Evolutionary conservation across 2,329 filamentous ascomycete species (phyloP).

Genomic region (Coniochaeta hoffmannii): DNA sequence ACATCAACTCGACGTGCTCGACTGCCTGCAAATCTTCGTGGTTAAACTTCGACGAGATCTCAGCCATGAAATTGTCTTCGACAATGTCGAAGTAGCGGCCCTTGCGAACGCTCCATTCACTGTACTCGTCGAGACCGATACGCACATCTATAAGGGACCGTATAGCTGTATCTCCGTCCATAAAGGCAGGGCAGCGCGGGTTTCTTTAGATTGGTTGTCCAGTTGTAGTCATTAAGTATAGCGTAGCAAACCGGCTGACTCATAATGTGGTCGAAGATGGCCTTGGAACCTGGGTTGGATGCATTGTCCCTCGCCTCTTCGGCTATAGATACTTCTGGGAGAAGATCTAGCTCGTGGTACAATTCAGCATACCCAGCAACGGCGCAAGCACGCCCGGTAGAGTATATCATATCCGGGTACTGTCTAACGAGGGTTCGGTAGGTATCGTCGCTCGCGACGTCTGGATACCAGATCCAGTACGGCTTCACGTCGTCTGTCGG

Average conservation of each 20-base stretch:
- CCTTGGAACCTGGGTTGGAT: slow-evolving; percentile 7
- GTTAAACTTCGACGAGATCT: neutral
- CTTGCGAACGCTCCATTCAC: too few species aligned
- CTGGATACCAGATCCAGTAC: slow-evolving; percentile 9
- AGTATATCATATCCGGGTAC: slow-evolving; percentile 26
- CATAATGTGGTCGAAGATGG: slow-evolving; percentile 24
- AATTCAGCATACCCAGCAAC: slow-evolving; percentile 27
- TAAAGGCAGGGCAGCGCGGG: slow-evolving; percentile 3
- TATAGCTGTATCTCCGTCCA: slow-evolving; percentile 27
- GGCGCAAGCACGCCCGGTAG: slow-evolving; percentile 29
- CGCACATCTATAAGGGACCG: slow-evolving; percentile 4
- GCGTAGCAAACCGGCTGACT: slow-evolving; percentile 15
- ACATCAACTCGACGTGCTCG: slow-evolving; percentile 11
- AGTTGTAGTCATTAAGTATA: slow-evolving; percentile 28
- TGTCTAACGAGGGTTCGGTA: slow-evolving; percentile 21
- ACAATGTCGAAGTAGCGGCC: too few species aligned
- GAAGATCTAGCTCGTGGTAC: slow-evolving; percentile 14
- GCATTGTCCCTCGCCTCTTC: slow-evolving; percentile 8
- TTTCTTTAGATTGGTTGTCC: slow-evolving; percentile 12
- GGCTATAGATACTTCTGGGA: slow-evolving; percentile 7
- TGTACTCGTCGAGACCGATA: neutral
- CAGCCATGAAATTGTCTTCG: neutral
- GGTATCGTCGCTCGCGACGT: slow-evolving; percentile 20
- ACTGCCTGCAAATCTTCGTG: neutral
- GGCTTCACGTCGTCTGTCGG: slow-evolving; percentile 4